Conservation (phyloP, 1,284 basidiomycete genomes). For the Austropuccinia psidii region DNA sequence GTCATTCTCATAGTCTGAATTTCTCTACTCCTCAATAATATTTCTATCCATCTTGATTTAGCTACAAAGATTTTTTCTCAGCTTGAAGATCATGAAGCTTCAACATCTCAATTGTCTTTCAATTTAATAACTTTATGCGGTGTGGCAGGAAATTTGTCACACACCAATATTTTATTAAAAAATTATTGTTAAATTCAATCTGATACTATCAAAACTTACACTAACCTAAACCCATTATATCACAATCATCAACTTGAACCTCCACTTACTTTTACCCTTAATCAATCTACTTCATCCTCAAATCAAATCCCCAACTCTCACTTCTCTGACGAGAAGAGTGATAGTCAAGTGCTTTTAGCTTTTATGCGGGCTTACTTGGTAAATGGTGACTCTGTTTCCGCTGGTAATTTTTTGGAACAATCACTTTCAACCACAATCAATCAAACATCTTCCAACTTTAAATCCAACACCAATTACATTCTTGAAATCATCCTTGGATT, state of each 20-base stretch:
- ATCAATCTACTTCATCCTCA: neutral
- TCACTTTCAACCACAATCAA: neutral
- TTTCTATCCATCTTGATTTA: conserved; percentile 21
- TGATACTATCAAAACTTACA: neutral
- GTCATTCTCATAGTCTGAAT: no score
- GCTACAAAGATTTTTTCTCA: conserved; percentile 15
- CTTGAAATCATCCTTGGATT: conserved; percentile 30
- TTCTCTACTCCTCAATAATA: no score
- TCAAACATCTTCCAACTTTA: neutral
- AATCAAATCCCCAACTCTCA: neutral
- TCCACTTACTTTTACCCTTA: neutral
- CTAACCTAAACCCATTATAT: neutral
- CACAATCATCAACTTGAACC: conserved; percentile 14
- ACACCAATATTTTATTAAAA: conserved; percentile 13
- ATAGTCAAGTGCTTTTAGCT: conserved; percentile 10
- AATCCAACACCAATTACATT: conserved; percentile 19
- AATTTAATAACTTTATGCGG: conserved; percentile 14
- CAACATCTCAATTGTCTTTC: conserved; percentile 14
- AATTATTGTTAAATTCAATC: conserved; percentile 18
- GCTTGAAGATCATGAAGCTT: conserved; percentile 12
- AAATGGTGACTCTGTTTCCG: conserved; percentile 26
- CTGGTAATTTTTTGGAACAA: conserved; percentile 25
- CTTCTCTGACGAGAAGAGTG: conserved; percentile 6
- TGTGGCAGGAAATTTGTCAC: neutral
- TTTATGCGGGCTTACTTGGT: conserved; percentile 26